Conservation (phyloP, 2,329 filamentous ascomycete species). For the Fusarium euwallaceae region DNA sequence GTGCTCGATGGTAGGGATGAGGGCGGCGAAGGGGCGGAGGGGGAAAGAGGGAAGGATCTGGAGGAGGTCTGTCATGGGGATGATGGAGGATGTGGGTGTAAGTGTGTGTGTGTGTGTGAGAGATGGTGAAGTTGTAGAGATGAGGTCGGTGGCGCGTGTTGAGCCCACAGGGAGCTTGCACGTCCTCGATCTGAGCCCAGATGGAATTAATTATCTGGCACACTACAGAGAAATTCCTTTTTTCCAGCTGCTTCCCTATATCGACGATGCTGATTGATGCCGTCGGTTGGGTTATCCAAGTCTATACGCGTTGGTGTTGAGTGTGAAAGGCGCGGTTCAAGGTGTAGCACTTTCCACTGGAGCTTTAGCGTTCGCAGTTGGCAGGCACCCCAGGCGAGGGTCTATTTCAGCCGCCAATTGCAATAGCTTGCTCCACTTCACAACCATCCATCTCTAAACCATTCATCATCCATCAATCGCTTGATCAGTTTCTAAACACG, state of each 20-base stretch:
- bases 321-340: conserved; percentile 2
- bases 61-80: conserved; percentile 85
- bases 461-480: not conserved
- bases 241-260: not conserved
- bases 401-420: not conserved
- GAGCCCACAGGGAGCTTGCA: not conserved
- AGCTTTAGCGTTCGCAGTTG: not conserved
- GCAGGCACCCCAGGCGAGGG: not conserved
- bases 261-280: not conserved
- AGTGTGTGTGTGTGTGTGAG: conserved; percentile 19
- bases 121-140: conserved; percentile 18
- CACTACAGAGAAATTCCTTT: not conserved
- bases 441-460: not conserved
- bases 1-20: conserved; percentile 84
- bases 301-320: conserved; percentile 4
- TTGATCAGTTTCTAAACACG: not conserved
- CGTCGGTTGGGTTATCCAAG: not conserved
- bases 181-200: not conserved
- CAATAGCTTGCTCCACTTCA: not conserved
- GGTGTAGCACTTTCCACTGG: not conserved
- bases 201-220: not conserved
- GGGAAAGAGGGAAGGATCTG: conserved; percentile 86
- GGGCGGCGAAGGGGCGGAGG: conserved; percentile 76
- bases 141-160: conserved; percentile 12
- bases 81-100: conserved; percentile 15